Percentiles rank a stretch among this genome's conserved stretches.
phyloP scores from a whole-genome alignment of 1,284 basidiomycete species.

The Melampsora larici-populina region DNA sequence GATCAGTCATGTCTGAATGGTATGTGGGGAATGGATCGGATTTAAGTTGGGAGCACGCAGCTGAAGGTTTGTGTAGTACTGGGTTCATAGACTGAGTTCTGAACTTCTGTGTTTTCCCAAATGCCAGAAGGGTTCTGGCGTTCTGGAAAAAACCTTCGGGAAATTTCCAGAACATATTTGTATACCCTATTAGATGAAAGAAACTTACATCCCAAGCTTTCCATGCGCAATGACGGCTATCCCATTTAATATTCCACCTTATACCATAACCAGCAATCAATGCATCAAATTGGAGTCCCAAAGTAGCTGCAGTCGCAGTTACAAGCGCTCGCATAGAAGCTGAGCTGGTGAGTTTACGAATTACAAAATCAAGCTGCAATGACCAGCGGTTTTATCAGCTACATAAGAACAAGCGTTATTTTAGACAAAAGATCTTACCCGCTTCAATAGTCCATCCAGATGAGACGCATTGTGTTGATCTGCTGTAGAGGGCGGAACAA shows the following conservation, averaged over 20 bases:
- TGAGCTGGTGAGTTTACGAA: conserved; percentile 12
- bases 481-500: background rate
- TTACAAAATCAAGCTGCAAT: conserved; percentile 19
- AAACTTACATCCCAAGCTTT: no score
- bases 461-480: conserved; percentile 10
- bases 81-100: no score
- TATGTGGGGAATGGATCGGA: no score
- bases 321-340: conserved; percentile 11
- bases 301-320: conserved; percentile 1
- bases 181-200: no score
- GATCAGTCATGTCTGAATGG: no score
- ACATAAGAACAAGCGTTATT: background rate
- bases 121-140: no score
- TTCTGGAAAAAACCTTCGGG: no score
- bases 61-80: no score
- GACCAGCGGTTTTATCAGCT: background rate
- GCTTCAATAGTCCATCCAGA: conserved; percentile 13
- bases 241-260: conserved; percentile 13
- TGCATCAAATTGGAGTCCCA: conserved; percentile 7
- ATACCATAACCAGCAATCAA: conserved; percentile 22
- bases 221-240: background rate
- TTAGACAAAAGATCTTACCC: conserved; percentile 1
- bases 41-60: no score
- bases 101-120: no score
- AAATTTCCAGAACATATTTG: no score